These are phyloP conservation scores for Arthrinium puccinioides DNA, from an alignment of 2,329 filamentous ascomycete genomes.

Conservation along the genomic window DNA sequence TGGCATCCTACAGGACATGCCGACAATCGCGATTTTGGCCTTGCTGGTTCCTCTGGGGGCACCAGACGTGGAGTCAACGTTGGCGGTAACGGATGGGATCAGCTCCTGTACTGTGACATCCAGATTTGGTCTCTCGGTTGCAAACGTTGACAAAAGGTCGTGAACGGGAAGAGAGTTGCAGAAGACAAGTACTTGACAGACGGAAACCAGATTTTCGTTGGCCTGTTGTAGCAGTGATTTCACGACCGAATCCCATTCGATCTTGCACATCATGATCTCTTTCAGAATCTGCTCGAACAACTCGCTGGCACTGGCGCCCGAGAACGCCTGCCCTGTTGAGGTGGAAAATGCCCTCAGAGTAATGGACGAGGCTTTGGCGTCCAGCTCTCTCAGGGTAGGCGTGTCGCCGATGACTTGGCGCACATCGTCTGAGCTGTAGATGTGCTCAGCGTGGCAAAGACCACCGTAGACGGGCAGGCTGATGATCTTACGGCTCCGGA, in stretches of 20 bases:
- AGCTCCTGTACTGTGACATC: slow-evolving; percentile 7
- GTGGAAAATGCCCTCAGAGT: slow-evolving; percentile 22
- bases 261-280: slow-evolving; percentile 22
- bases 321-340: slow-evolving; percentile 19
- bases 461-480: slow-evolving; percentile 28
- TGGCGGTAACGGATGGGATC: slow-evolving; percentile 13
- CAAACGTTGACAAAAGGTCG: slow-evolving; percentile 16
- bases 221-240: slow-evolving; percentile 13
- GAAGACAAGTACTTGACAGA: slow-evolving; percentile 18
- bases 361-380: not conserved
- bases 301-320: slow-evolving; percentile 12
- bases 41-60: slow-evolving; percentile 12
- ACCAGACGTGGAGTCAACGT: too few relatives aligned
- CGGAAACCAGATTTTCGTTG: slow-evolving; percentile 5
- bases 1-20: slow-evolving; percentile 57
- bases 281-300: slow-evolving; percentile 18
- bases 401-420: slow-evolving; percentile 14
- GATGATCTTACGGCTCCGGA: slow-evolving; percentile 21
- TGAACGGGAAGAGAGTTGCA: slow-evolving; percentile 18
- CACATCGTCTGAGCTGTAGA: slow-evolving; percentile 26
- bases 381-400: not conserved
- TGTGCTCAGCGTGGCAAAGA: slow-evolving; percentile 32
- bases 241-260: slow-evolving; percentile 22
- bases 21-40: slow-evolving; percentile 60
- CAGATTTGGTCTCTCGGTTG: slow-evolving; percentile 2